These are phyloP conservation scores for Pholiota conissans DNA, from an alignment of 768 basidiomycete genomes.

Conservation along the genomic window DNA sequence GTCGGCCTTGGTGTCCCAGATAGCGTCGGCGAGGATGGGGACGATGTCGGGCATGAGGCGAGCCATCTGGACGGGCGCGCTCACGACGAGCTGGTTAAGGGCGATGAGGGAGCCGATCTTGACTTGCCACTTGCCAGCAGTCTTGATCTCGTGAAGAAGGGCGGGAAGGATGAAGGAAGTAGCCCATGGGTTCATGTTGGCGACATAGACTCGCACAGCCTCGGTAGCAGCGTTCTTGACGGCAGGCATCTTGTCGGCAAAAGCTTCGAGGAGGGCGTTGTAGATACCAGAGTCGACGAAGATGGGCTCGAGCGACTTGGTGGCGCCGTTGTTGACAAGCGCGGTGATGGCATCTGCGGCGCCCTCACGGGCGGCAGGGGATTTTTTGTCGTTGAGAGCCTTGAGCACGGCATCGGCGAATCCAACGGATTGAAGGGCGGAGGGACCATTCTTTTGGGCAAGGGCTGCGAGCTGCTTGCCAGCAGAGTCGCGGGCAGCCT, in stretches of 20 bases:
- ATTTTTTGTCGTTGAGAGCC: conserved; percentile 95
- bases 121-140: conserved; percentile 96
- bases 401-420: conserved; percentile 76
- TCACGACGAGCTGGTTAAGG: conserved; percentile 84
- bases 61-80: conserved; percentile 80
- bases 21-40: conserved; percentile 90
- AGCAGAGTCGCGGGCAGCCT: conserved; percentile 73
- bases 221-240: conserved; percentile 84
- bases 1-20: conserved; percentile 98
- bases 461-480: conserved; percentile 67
- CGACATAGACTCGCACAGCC: conserved; percentile 74
- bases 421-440: conserved; percentile 66
- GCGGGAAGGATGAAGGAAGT: conserved; percentile 78
- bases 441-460: conserved; percentile 83
- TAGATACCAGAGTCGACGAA: conserved; percentile 88
- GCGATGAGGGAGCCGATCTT: conserved; percentile 85
- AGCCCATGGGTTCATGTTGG: conserved; percentile 88
- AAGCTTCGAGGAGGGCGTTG: conserved; percentile 82
- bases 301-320: conserved; percentile 83
- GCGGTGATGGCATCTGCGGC: conserved; percentile 71
- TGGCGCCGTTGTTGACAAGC: conserved; percentile 68
- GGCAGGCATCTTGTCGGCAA: conserved; percentile 93
- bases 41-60: conserved; percentile 94
- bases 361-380: conserved; percentile 86
- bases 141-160: conserved; percentile 91